Evolutionary conservation across 2,329 filamentous ascomycete species (phyloP).

Genomic region (Phialophora chinensis): DNA sequence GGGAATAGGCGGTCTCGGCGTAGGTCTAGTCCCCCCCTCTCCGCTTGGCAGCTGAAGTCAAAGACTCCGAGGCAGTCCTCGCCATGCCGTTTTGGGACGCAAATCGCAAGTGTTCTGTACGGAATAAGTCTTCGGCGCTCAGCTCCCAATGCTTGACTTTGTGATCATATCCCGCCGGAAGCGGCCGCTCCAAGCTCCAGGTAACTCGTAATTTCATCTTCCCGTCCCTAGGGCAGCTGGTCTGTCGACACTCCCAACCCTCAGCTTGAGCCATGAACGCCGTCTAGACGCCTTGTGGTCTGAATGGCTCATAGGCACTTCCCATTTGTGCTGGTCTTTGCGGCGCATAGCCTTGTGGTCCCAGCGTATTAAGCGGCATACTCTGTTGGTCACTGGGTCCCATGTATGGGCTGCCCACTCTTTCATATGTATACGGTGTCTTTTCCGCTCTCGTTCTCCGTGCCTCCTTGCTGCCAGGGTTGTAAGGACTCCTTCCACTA

Average conservation of each 20-base stretch:
- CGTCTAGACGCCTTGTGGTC: conserved; percentile 29
- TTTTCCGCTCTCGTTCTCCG: conserved; percentile 59
- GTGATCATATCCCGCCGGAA: not conserved
- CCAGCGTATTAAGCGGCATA: conserved; percentile 36
- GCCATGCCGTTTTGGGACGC: not conserved
- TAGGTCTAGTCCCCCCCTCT: not conserved
- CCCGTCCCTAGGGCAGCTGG: not conserved
- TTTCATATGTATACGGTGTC: conserved; percentile 66
- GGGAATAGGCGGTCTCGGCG: not conserved
- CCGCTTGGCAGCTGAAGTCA: conserved; percentile 7
- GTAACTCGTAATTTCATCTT: not conserved
- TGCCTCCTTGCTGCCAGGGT: conserved; percentile 36
- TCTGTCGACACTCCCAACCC: not conserved
- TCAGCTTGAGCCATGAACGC: not conserved
- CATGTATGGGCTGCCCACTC: conserved; percentile 49
- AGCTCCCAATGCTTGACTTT: not conserved
- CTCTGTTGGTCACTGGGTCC: conserved; percentile 38
- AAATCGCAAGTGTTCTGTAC: not conserved
- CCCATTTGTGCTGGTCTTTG: conserved; percentile 15
- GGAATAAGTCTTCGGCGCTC: not conserved
- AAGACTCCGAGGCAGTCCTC: not conserved
- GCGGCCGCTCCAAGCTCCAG: not conserved
- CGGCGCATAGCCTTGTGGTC: conserved; percentile 14
- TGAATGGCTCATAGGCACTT: conserved; percentile 36
- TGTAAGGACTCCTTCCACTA: conserved; percentile 64